Conservation (phyloP, 495 filamentous ascomycete genomes). For the Aspergillus egyptiacus region DNA sequence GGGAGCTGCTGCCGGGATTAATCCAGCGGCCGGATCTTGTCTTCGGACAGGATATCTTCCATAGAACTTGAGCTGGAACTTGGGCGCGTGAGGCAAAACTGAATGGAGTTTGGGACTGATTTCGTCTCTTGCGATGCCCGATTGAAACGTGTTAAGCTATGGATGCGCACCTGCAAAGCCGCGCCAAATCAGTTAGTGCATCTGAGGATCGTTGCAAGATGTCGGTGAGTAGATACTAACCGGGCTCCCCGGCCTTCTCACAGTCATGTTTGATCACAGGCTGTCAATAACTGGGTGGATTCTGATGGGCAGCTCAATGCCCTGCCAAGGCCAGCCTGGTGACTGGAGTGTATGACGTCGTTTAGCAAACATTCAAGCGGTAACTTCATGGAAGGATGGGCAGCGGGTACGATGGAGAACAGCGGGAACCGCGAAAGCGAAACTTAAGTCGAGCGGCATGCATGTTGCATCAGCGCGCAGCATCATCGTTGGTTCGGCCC, state of each 20-base stretch:
- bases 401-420: conserved; percentile 1
- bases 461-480: too few relatives aligned
- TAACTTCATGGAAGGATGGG: neutral
- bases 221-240: conserved; percentile 1
- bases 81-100: too few relatives aligned
- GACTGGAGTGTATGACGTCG: neutral
- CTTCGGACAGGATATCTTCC: too few relatives aligned
- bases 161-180: conserved; percentile 1
- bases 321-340: neutral
- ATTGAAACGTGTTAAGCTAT: neutral
- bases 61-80: too few relatives aligned
- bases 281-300: neutral
- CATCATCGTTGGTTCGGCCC: conserved; percentile 3
- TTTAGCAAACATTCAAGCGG: neutral
- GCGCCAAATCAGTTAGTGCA: neutral
- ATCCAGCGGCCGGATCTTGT: neutral
- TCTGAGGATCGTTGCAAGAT: neutral
- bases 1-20: neutral
- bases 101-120: too few relatives aligned
- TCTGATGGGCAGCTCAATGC: neutral
- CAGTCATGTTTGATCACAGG: neutral
- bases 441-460: neutral
- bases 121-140: neutral
- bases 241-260: neutral
- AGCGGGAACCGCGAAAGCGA: neutral